A percentile compares a stretch with the other conserved stretches of the same genome.
These are phyloP conservation scores for Fagus crenata DNA, from an alignment of 306 rosid genomes.

Conservation along the genomic window DNA sequence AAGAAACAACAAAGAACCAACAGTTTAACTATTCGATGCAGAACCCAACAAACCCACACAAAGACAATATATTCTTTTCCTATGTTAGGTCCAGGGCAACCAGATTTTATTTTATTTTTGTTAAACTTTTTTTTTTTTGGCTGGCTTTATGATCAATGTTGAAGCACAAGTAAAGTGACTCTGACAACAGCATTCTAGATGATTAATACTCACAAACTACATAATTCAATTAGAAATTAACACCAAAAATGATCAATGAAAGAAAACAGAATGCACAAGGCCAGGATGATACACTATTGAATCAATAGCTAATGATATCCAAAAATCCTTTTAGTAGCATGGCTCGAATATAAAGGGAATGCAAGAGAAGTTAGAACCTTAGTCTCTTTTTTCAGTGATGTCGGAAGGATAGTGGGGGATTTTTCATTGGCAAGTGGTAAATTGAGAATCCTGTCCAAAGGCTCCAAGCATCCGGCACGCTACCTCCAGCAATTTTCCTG, in stretches of 20 bases:
- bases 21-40: no score
- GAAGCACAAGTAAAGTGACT: no score
- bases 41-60: no score
- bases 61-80: no score
- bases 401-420: slow-evolving; percentile 20
- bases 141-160: no score
- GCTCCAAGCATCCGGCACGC: slow-evolving; percentile 76
- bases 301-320: slow-evolving; percentile 3
- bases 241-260: not conserved
- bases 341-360: slow-evolving; percentile 1
- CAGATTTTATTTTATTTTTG: no score
- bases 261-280: slow-evolving; percentile 7
- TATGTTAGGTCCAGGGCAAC: no score
- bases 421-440: slow-evolving; percentile 71
- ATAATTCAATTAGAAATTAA: slow-evolving; percentile 5
- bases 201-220: no score
- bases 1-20: no score
- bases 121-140: no score
- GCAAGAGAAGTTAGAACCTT: slow-evolving; percentile 37
- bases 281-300: slow-evolving; percentile 13
- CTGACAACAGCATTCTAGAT: no score
- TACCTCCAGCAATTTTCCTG: slow-evolving; percentile 88
- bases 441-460: slow-evolving; percentile 66
- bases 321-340: slow-evolving; percentile 5
- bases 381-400: slow-evolving; percentile 11